Percentiles rank a stretch among this genome's conserved stretches.
phyloP scores from a whole-genome alignment of 768 basidiomycete genomes.

The Hysterangium stoloniferum region DNA sequence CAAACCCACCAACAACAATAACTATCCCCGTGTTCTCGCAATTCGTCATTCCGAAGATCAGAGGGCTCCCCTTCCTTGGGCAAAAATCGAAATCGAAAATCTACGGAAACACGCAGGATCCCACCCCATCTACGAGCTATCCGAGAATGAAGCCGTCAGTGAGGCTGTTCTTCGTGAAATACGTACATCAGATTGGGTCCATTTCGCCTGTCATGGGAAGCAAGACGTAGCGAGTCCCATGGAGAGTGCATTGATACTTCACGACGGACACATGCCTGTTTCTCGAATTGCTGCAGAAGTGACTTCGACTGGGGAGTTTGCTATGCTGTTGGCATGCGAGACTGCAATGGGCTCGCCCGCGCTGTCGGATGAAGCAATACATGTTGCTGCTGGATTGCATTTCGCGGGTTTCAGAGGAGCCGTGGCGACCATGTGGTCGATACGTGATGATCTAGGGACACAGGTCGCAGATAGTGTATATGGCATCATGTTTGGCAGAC shows the following conservation, averaged over 20 bases:
- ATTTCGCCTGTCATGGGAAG: slow-evolving; percentile 23
- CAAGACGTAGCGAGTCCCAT: slow-evolving; percentile 21
- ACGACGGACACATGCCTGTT: slow-evolving; percentile 21
- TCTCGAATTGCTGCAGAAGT: slow-evolving; percentile 20
- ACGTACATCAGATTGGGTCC: slow-evolving; percentile 16
- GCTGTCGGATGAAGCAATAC: slow-evolving; percentile 31
- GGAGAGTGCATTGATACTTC: slow-evolving; percentile 22
- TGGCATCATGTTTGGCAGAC: not conserved
- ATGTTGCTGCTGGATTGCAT: slow-evolving; percentile 37
- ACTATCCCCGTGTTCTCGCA: too few species aligned
- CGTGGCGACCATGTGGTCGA: slow-evolving; percentile 39
- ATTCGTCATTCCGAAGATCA: not conserved
- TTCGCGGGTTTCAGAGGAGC: slow-evolving; percentile 25
- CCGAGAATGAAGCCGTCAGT: slow-evolving; percentile 5
- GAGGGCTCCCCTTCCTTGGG: slow-evolving; percentile 7
- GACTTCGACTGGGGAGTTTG: slow-evolving; percentile 24
- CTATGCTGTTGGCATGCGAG: slow-evolving; percentile 41
- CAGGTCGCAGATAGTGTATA: slow-evolving; percentile 28
- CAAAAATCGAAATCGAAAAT: slow-evolving; percentile 7
- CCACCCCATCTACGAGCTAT: not conserved
- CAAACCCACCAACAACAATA: too few species aligned
- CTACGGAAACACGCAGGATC: not conserved
- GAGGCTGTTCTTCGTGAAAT: slow-evolving; percentile 12
- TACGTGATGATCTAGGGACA: slow-evolving; percentile 31
- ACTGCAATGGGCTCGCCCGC: slow-evolving; percentile 30